Evolutionary conservation across 768 basidiomycete species (phyloP).

Genomic region (Cystofilobasidium capitatum): DNA sequence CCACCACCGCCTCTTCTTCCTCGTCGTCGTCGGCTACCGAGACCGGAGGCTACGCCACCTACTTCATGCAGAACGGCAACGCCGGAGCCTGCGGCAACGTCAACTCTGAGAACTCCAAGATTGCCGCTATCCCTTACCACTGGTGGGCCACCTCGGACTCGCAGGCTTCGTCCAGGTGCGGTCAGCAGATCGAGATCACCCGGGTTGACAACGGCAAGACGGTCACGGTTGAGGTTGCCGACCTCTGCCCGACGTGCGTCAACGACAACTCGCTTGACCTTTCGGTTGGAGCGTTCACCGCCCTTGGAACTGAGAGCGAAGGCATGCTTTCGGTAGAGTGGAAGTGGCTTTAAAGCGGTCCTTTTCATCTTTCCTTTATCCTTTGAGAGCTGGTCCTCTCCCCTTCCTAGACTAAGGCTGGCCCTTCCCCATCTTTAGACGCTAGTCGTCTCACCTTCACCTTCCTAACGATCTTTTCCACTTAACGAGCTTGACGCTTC

Average conservation of each 20-base stretch:
- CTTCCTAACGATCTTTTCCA: too few relatives aligned
- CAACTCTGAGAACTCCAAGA: conserved; percentile 47
- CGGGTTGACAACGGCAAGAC: conserved; percentile 52
- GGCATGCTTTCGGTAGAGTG: conserved; percentile 8
- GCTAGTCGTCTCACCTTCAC: too few relatives aligned
- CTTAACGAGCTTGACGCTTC: too few relatives aligned
- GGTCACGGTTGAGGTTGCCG: conserved; percentile 56
- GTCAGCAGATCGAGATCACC: conserved; percentile 53
- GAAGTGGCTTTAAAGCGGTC: neutral
- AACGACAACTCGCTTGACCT: conserved; percentile 46
- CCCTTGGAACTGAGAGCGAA: neutral
- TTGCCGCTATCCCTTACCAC: conserved; percentile 46
- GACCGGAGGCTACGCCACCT: conserved; percentile 44
- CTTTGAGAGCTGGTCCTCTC: too few relatives aligned
- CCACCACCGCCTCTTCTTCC: conserved; percentile 30
- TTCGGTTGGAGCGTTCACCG: neutral
- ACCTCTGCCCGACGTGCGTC: conserved; percentile 66
- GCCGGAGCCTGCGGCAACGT: conserved; percentile 55
- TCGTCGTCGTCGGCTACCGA: conserved; percentile 29
- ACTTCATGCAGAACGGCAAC: conserved; percentile 39
- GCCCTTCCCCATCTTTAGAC: too few relatives aligned
- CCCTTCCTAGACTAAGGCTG: too few relatives aligned
- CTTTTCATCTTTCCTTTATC: too few relatives aligned
- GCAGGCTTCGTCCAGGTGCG: conserved; percentile 54
- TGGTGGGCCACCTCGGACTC: conserved; percentile 46